Evolutionary conservation across 2,329 filamentous ascomycete genomes (phyloP).

Genomic region (Alternaria metachromatica): DNA sequence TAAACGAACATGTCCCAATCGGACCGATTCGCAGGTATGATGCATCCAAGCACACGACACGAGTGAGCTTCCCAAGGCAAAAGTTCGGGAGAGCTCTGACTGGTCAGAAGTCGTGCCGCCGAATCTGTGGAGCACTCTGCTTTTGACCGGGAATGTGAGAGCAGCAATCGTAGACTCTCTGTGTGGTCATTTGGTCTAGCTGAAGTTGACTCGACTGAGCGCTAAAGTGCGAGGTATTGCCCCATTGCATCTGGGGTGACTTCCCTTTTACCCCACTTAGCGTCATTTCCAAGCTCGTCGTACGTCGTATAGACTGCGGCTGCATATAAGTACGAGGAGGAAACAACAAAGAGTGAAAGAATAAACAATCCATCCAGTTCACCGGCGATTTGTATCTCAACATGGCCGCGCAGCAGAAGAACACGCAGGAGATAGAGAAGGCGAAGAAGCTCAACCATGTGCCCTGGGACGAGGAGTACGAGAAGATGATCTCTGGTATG

Average conservation of each 20-base stretch:
- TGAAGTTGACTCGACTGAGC: background rate
- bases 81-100: background rate
- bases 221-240: constrained; percentile 35
- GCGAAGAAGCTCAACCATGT: constrained; percentile 59
- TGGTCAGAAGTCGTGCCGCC: constrained; percentile 19
- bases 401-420: constrained; percentile 53
- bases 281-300: constrained; percentile 3
- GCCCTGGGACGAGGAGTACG: constrained; percentile 66
- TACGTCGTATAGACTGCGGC: background rate
- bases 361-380: background rate
- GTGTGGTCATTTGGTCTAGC: background rate
- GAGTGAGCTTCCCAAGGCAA: background rate
- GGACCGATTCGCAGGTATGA: background rate
- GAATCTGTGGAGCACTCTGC: background rate
- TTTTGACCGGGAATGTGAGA: background rate
- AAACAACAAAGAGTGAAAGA: background rate
- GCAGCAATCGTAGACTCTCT: background rate
- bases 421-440: constrained; percentile 52
- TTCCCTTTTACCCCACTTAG: constrained; percentile 23
- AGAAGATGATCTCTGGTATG: constrained; percentile 70
- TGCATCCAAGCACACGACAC: constrained; percentile 4
- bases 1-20: background rate
- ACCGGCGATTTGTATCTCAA: background rate
- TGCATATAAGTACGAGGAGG: background rate
- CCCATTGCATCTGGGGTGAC: constrained; percentile 9